Evolutionary conservation across 2,329 filamentous ascomycete species (phyloP).

Genomic region (Penicillium sp.): DNA sequence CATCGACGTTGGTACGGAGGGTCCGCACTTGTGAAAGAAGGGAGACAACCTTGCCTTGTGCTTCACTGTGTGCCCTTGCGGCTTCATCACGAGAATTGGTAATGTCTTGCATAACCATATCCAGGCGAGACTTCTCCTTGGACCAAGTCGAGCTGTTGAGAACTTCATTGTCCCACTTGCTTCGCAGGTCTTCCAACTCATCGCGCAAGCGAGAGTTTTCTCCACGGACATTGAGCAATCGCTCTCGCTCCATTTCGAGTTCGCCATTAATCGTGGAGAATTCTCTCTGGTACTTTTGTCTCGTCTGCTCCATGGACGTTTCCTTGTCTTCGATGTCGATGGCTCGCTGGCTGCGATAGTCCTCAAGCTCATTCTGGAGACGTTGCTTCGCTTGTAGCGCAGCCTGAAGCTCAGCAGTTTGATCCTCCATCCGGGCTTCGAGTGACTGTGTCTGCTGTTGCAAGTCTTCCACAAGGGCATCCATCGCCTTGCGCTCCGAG

Average conservation of each 20-base stretch:
- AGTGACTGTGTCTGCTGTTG: constrained; percentile 85
- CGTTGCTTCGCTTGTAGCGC: constrained; percentile 87
- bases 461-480: constrained; percentile 80
- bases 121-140: constrained; percentile 91
- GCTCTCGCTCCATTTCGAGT: constrained; percentile 88
- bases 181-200: constrained; percentile 88
- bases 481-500: constrained; percentile 88
- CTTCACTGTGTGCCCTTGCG: constrained; percentile 87
- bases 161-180: constrained; percentile 97
- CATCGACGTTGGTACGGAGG: constrained; percentile 79
- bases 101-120: constrained; percentile 83
- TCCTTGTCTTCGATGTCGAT: constrained; percentile 98
- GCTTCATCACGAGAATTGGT: constrained; percentile 92
- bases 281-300: constrained; percentile 95
- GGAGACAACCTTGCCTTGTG: constrained; percentile 86
- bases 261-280: constrained; percentile 87
- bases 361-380: constrained; percentile 93
- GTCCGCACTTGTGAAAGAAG: constrained; percentile 84
- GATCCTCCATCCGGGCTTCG: constrained; percentile 86
- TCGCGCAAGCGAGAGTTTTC: constrained; percentile 89
- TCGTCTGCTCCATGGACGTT: constrained; percentile 90
- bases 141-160: constrained; percentile 97
- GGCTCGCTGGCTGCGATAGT: constrained; percentile 90
- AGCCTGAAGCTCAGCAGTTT: constrained; percentile 82
- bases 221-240: constrained; percentile 75